Evolutionary conservation across 345 rosid species (phyloP).

Genomic region (Eucalyptus cloeziana): DNA sequence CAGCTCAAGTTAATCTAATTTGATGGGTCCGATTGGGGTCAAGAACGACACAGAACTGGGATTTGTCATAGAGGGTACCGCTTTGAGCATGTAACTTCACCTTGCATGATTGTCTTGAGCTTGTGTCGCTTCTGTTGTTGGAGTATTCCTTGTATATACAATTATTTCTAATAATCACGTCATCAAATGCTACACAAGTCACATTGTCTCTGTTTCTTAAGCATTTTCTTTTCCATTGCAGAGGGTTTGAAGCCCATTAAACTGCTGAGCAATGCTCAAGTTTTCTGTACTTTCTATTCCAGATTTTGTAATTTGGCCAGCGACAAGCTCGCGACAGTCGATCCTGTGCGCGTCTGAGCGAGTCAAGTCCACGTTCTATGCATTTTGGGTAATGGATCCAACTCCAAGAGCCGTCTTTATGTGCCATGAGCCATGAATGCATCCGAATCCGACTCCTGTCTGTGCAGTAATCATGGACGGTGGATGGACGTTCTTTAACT

Average conservation of each 20-base stretch:
- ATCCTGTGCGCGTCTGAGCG: background rate
- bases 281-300: background rate
- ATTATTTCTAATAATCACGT: background rate
- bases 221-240: background rate
- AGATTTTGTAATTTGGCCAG: background rate
- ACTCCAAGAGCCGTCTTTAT: background rate
- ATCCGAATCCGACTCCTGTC: background rate
- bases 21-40: background rate
- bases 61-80: background rate
- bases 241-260: background rate
- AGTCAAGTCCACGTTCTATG: background rate
- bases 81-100: background rate
- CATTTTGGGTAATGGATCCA: background rate
- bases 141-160: background rate
- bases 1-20: background rate
- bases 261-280: background rate
- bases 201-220: background rate
- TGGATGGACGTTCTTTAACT: background rate
- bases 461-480: background rate
- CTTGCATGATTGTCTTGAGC: background rate
- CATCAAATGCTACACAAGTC: background rate
- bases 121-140: background rate
- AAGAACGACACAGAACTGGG: background rate
- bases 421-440: background rate
- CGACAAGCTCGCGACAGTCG: background rate